Evolutionary conservation across 2,329 filamentous ascomycete species (phyloP).

Genomic region (Juglanconis juglandina): DNA sequence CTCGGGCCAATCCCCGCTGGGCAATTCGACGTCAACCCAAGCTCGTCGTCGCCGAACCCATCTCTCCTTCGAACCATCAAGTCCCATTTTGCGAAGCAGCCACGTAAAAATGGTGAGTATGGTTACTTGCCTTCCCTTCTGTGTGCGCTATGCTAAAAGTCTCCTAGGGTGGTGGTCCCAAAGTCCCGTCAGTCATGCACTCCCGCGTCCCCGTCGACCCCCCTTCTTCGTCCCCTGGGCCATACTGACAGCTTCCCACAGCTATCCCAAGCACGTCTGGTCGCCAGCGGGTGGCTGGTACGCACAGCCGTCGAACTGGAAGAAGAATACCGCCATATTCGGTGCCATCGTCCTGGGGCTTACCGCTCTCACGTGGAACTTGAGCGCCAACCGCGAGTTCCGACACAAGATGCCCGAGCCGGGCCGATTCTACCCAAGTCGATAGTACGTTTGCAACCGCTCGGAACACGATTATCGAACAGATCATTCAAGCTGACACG

Average conservation of each 20-base stretch:
- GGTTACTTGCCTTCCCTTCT: neutral
- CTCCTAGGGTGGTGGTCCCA: constrained; percentile 70
- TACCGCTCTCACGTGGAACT: constrained; percentile 61
- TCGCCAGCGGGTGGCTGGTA: constrained; percentile 98
- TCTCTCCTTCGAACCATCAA: constrained; percentile 4
- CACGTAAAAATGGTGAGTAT: constrained; percentile 54
- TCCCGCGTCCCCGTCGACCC: constrained; percentile 18
- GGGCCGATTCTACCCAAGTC: constrained; percentile 77
- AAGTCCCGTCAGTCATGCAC: constrained; percentile 49
- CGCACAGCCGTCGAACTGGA: constrained; percentile 91
- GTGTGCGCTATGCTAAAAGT: constrained; percentile 36
- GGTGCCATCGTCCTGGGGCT: constrained; percentile 52
- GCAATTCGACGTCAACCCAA: constrained; percentile 18
- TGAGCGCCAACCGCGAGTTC: constrained; percentile 71
- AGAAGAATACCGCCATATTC: constrained; percentile 66
- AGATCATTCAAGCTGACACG: neutral
- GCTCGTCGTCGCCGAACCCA: constrained; percentile 7
- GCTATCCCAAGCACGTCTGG: constrained; percentile 99
- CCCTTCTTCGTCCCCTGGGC: constrained; percentile 1
- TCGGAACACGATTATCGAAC: too few species aligned
- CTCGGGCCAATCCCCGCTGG: constrained; percentile 12
- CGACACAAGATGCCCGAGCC: constrained; percentile 76
- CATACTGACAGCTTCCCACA: constrained; percentile 34
- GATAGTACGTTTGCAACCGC: constrained; percentile 61
- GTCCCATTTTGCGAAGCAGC: constrained; percentile 6